These are phyloP conservation scores for Linum usitatissimum DNA, from an alignment of 345 rosid species.

Conservation along the genomic window DNA sequence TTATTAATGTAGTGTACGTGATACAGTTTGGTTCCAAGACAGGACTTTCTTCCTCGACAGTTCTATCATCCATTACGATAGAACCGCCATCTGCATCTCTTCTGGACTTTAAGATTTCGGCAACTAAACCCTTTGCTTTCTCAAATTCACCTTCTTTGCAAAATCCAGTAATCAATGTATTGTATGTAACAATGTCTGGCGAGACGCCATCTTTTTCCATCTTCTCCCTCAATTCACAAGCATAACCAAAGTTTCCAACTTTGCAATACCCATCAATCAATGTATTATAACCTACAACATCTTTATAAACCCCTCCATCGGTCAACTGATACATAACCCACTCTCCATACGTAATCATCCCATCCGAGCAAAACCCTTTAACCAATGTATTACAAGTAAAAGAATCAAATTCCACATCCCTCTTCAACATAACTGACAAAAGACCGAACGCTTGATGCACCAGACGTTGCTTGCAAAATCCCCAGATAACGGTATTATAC, in stretches of 20 bases:
- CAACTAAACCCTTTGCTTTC: slow-evolving; percentile 42
- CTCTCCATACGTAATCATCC: slow-evolving; percentile 41
- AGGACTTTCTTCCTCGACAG: slow-evolving; percentile 3
- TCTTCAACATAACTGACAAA: slow-evolving; percentile 70
- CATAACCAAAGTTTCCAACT: slow-evolving; percentile 30
- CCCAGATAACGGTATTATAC: slow-evolving; percentile 73
- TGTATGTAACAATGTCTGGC: slow-evolving; percentile 49
- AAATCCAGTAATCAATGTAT: slow-evolving; percentile 48
- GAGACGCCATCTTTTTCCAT: slow-evolving; percentile 37
- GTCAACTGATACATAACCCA: slow-evolving; percentile 41
- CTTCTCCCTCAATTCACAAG: slow-evolving; percentile 30
- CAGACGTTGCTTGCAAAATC: slow-evolving; percentile 58
- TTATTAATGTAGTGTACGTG: slow-evolving; percentile 58
- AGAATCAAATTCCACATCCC: slow-evolving; percentile 40
- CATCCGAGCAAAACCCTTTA: slow-evolving; percentile 63
- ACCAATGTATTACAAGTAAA: slow-evolving; percentile 60
- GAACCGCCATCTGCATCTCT: slow-evolving; percentile 7
- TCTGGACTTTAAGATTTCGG: slow-evolving; percentile 30
- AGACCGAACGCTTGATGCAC: slow-evolving; percentile 46
- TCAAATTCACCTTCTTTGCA: slow-evolving; percentile 50
- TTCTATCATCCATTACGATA: slow-evolving; percentile 4
- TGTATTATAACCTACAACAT: slow-evolving; percentile 39
- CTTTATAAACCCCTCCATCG: slow-evolving; percentile 32
- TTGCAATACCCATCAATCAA: slow-evolving; percentile 46
- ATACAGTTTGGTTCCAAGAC: slow-evolving; percentile 42